Conservation (phyloP, 2,329 filamentous ascomycete genomes). For the Tolypocladium paradoxum region DNA sequence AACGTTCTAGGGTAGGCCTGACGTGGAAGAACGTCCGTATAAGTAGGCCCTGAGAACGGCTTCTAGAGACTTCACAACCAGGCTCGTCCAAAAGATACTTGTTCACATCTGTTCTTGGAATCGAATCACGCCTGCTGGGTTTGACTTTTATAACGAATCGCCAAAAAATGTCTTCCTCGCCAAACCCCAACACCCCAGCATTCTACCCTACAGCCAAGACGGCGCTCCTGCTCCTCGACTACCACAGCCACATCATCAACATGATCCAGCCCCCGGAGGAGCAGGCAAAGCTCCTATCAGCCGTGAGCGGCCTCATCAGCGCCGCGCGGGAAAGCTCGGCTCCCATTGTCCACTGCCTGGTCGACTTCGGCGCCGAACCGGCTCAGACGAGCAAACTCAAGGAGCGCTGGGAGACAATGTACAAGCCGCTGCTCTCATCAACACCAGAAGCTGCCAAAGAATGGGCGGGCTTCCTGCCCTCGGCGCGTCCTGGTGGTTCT, state of each 20-base stretch:
- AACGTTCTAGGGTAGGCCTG: neutral
- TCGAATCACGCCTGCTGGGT: neutral
- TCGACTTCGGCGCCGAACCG: conserved; percentile 2
- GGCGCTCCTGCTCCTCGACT: conserved; percentile 7
- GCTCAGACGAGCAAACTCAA: conserved; percentile 2
- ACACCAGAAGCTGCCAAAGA: conserved; percentile 1
- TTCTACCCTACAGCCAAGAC: conserved; percentile 4
- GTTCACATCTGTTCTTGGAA: neutral
- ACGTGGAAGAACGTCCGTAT: neutral
- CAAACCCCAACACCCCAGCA: neutral
- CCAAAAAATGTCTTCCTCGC: neutral
- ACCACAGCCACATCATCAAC: conserved; percentile 4
- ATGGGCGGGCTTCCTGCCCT: neutral
- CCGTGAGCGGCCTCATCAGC: conserved; percentile 1
- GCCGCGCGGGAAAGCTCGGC: conserved; percentile 3
- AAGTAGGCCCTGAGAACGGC: neutral
- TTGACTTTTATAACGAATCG: neutral
- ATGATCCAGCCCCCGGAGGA: conserved; percentile 3
- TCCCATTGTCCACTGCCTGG: conserved; percentile 5
- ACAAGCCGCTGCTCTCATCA: conserved; percentile 3
- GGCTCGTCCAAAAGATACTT: neutral
- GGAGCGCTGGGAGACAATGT: conserved; percentile 2
- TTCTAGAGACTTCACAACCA: neutral
- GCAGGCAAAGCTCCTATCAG: conserved; percentile 1
- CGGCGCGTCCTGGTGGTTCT: neutral